Evolutionary conservation across 2,329 filamentous ascomycete species (phyloP).

Genomic region (Trichoderma brevicompactum): DNA sequence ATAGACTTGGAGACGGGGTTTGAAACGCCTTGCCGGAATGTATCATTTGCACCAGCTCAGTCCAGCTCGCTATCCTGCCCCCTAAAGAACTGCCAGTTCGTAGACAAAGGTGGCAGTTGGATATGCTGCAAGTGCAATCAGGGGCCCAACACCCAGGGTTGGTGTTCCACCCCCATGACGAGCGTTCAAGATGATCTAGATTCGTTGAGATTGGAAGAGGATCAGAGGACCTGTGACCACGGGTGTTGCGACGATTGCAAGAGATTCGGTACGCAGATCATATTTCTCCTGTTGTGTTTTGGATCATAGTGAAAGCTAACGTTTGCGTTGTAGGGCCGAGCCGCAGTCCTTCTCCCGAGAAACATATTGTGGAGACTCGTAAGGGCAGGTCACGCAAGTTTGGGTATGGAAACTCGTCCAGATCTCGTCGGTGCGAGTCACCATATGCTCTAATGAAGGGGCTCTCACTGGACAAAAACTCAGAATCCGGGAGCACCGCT

Average conservation of each 20-base stretch:
- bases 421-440: slow-evolving; percentile 40
- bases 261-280: slow-evolving; percentile 46
- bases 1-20: slow-evolving; percentile 56
- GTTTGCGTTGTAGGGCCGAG: slow-evolving; percentile 38
- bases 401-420: slow-evolving; percentile 39
- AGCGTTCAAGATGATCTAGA: slow-evolving; percentile 41
- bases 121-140: slow-evolving; percentile 58
- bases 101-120: slow-evolving; percentile 55
- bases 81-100: slow-evolving; percentile 57
- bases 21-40: slow-evolving; percentile 54
- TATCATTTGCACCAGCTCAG: slow-evolving; percentile 53
- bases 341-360: slow-evolving; percentile 42
- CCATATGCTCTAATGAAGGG: slow-evolving; percentile 36
- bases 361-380: slow-evolving; percentile 44
- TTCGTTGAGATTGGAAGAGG: slow-evolving; percentile 42
- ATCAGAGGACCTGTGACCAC: slow-evolving; percentile 54
- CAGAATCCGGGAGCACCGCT: slow-evolving; percentile 14
- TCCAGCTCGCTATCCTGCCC: slow-evolving; percentile 52
- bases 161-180: slow-evolving; percentile 51
- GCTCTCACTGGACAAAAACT: slow-evolving; percentile 25
- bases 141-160: slow-evolving; percentile 57
- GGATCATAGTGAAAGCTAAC: background rate
- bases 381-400: slow-evolving; percentile 45
- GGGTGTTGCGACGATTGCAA: slow-evolving; percentile 57
- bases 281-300: background rate